Percentiles rank a stretch among this genome's conserved stretches.
phyloP scores from a whole-genome alignment of 2,329 filamentous ascomycete species.

The Sclerotinia borealis region DNA sequence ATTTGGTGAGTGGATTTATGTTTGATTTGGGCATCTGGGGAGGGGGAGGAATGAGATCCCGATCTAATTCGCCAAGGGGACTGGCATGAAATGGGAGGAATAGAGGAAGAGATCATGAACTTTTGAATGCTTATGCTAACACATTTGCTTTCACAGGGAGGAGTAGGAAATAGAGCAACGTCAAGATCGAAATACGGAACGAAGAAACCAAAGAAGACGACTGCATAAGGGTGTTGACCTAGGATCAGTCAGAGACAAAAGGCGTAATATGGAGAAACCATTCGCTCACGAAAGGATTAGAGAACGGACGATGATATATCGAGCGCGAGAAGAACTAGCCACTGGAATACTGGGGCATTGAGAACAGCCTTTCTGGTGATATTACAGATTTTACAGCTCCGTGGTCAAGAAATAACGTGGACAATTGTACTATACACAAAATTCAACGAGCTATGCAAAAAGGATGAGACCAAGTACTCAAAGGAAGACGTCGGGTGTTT shows the following conservation, averaged over 20 bases:
- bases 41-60: not conserved
- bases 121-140: slow-evolving; percentile 24
- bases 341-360: not conserved
- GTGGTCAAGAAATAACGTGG: not conserved
- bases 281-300: not conserved
- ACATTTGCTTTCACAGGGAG: slow-evolving; percentile 55
- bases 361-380: not conserved
- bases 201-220: slow-evolving; percentile 90
- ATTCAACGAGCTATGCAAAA: not conserved
- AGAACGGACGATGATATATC: not conserved
- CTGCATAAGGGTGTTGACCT: slow-evolving; percentile 10
- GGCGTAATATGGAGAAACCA: not conserved
- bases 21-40: not conserved
- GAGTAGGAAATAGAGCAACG: slow-evolving; percentile 76
- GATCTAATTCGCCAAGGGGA: not conserved
- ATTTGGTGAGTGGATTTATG: slow-evolving; percentile 64
- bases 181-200: slow-evolving; percentile 96
- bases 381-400: not conserved
- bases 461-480: not conserved
- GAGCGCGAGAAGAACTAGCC: not conserved
- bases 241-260: slow-evolving; percentile 3
- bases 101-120: not conserved
- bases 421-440: slow-evolving; percentile 5
- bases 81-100: not conserved
- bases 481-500: not conserved